Evolutionary conservation across 495 filamentous ascomycete species (phyloP).

Genomic region (Penicillium simplicissimum): DNA sequence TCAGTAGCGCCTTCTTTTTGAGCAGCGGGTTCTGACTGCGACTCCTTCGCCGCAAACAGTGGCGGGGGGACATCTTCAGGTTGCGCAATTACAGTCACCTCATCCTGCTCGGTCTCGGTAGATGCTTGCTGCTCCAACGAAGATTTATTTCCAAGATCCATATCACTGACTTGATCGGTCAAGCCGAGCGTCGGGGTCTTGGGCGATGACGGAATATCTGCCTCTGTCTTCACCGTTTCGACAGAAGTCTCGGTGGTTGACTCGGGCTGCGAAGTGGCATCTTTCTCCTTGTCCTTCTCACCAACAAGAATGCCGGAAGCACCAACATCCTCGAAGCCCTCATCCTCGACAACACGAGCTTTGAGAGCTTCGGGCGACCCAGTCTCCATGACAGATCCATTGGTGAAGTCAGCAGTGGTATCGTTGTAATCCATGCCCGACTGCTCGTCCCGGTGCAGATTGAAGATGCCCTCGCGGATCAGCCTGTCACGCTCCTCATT

Average conservation of each 20-base stretch:
- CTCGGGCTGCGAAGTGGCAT: background rate
- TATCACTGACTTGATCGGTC: constrained; percentile 49
- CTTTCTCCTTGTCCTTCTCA: constrained; percentile 54
- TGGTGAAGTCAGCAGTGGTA: constrained; percentile 47
- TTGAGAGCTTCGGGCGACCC: constrained; percentile 49
- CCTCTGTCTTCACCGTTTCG: constrained; percentile 18
- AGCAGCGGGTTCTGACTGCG: constrained; percentile 19
- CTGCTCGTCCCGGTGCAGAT: constrained; percentile 37
- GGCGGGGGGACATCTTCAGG: constrained; percentile 70
- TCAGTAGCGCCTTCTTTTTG: constrained; percentile 26
- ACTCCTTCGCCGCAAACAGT: constrained; percentile 51
- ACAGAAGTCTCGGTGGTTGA: constrained; percentile 19
- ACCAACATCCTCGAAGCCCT: constrained; percentile 91
- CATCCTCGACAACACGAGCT: constrained; percentile 80
- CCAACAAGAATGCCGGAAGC: constrained; percentile 66
- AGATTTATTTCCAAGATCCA: constrained; percentile 48
- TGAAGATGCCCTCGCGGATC: constrained; percentile 63
- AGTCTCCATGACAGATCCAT: constrained; percentile 36
- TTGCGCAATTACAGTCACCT: constrained; percentile 48
- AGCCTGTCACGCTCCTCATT: constrained; percentile 80
- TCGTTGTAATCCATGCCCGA: constrained; percentile 51
- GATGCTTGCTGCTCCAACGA: constrained; percentile 9
- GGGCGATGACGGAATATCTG: constrained; percentile 3
- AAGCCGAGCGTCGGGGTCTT: constrained; percentile 43
- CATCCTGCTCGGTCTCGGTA: constrained; percentile 13